Base-by-base conservation (phyloP, 1,284 basidiomycete genomes). In the Lignosus rhinocerotis region DNA sequence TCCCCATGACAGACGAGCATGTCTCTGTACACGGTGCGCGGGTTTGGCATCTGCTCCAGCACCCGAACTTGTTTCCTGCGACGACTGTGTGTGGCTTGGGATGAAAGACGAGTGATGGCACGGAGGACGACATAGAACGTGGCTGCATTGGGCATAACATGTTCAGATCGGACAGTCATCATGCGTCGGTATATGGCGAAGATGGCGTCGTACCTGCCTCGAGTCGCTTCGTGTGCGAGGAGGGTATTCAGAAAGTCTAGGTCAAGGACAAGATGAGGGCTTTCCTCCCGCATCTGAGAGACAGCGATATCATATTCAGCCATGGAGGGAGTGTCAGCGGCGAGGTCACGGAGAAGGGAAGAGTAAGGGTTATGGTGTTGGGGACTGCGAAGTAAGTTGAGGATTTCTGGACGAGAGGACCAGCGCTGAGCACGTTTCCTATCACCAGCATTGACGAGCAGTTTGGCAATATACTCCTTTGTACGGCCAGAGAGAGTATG, bases 91-190 rank as follows among this genome's bases (percentile, higher is more conserved):
- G 43, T 21, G 43, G 8, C 1, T 11, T 3, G 1, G 17, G 9
- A 17, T 4, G 11, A 25, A 21, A 17, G 43, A 44, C 47, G 33
- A 21, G 31, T 3, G 16, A 75, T 61, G 7, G 74, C 72, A 21
- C 72, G 75, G 66, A 85, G 82, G 12, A 85, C 66, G 58, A 70
- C 72, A 8, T 73, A 74, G 67, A 77, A 85, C 0, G 79, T 82
- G 60, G 70, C 68, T 5, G 72, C 75, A 46, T 81, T 76, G 3
- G 82, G 83, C 42, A 69, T 66, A 12, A 72, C 56, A 5, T 59
- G 51, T 6, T 54, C 34, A 0, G 68, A 67, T 14, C 74, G 64
- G 33, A 73, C 65, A n/a, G 64, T 55, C 59, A 73, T 66, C 49
- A 83, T 67, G 11, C 73, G 59, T 16, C 66, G 66, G 62, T 84